A percentile compares a stretch with the other conserved stretches of the same genome.
These are phyloP conservation scores for Pichia sp. DNA, from an alignment of 1,139 yeast species.

Conservation along the genomic window DNA sequence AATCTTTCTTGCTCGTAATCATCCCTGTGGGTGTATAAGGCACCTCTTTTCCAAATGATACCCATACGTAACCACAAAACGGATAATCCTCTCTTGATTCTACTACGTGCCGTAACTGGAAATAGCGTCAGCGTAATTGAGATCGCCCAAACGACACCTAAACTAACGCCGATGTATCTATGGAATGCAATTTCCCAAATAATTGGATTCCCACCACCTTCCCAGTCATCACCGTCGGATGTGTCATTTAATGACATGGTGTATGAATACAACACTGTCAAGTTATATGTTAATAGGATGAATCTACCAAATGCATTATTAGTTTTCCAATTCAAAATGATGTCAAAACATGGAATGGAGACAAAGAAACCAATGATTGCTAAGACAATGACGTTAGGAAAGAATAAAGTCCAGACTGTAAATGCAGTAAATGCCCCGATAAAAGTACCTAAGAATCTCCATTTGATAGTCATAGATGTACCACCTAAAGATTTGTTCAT, in stretches of 20 bases:
- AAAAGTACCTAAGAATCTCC: conserved; percentile 75
- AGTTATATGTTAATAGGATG: conserved; percentile 71
- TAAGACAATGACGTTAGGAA: conserved; percentile 55
- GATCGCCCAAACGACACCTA: conserved; percentile 79
- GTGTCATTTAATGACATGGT: conserved; percentile 61
- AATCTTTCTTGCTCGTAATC: conserved; percentile 34
- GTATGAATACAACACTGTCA: conserved; percentile 76
- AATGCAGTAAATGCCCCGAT: conserved; percentile 67
- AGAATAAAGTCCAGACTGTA: conserved; percentile 54
- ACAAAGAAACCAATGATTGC: conserved; percentile 58
- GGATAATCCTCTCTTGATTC: conserved; percentile 64
- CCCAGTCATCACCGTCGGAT: conserved; percentile 45
- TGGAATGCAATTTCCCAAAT: conserved; percentile 80
- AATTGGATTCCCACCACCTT: conserved; percentile 69
- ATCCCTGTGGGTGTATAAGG: conserved; percentile 33
- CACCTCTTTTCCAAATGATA: conserved; percentile 74
- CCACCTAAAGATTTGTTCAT: conserved; percentile 93
- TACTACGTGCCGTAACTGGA: conserved; percentile 73
- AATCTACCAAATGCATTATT: conserved; percentile 71
- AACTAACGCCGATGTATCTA: conserved; percentile 67
- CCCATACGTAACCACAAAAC: conserved; percentile 80
- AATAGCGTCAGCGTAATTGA: conserved; percentile 60
- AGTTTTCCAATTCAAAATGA: conserved; percentile 63
- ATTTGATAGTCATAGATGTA: conserved; percentile 74
- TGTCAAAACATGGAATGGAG: conserved; percentile 64